Evolutionary conservation across 2,329 filamentous ascomycete species (phyloP).

Genomic region (Scedosporium dehoogii): DNA sequence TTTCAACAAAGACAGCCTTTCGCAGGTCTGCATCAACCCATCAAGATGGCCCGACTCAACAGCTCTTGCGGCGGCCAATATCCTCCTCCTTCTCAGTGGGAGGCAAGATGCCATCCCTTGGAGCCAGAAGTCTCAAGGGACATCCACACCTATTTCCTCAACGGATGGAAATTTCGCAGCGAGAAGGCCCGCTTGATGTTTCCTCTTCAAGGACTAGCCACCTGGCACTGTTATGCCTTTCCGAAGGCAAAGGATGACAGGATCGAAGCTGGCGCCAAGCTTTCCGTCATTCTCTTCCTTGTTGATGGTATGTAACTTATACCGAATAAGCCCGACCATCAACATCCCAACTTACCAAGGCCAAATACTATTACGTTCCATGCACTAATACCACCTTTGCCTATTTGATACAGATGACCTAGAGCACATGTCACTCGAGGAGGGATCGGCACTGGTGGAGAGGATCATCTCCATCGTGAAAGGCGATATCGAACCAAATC

Average conservation of each 20-base stretch:
- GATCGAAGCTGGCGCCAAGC: conserved; percentile 25
- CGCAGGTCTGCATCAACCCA: neutral
- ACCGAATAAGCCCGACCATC: neutral
- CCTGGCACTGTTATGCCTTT: conserved; percentile 24
- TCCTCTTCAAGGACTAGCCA: conserved; percentile 20
- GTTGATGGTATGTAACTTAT: conserved; percentile 24
- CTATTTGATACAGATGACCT: conserved; percentile 21
- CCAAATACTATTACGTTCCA: neutral
- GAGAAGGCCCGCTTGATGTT: conserved; percentile 22
- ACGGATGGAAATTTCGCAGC: conserved; percentile 25
- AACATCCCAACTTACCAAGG: neutral
- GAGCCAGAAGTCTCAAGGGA: conserved; percentile 18
- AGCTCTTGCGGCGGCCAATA: neutral
- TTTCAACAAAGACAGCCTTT: neutral
- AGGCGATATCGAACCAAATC: conserved; percentile 21
- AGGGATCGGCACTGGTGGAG: conserved; percentile 26
- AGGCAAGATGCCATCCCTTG: conserved; percentile 16
- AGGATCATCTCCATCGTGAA: conserved; percentile 23
- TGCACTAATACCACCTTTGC: neutral
- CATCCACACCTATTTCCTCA: conserved; percentile 27
- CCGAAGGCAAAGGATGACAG: conserved; percentile 25
- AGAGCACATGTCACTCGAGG: conserved; percentile 29
- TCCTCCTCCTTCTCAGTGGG: neutral
- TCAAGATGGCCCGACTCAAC: neutral
- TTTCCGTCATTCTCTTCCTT: conserved; percentile 30